These are phyloP conservation scores for Saccharomyces paradoxus DNA, from an alignment of 805 yeast genomes.

Conservation along the genomic window DNA sequence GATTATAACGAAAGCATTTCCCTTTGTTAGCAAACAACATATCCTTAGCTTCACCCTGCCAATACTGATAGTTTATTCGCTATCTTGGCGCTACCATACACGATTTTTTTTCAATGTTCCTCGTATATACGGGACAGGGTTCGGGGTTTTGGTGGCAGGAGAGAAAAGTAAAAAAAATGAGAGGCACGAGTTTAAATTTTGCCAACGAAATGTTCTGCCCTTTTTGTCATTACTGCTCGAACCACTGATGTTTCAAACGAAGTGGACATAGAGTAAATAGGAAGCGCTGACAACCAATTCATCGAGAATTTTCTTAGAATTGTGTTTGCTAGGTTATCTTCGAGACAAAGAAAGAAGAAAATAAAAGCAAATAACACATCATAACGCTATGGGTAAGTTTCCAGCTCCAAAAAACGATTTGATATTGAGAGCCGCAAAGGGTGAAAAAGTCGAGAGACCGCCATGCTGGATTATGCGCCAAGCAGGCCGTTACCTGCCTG, in stretches of 20 bases:
- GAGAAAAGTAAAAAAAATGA: not conserved
- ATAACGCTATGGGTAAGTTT: slow-evolving; percentile 34
- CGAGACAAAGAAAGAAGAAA: not conserved
- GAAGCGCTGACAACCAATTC: not conserved
- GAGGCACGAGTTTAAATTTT: not conserved
- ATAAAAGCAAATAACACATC: not conserved
- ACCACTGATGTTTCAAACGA: not conserved
- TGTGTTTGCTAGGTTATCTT: not conserved
- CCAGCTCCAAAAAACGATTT: slow-evolving; percentile 82
- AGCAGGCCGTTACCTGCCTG: slow-evolving; percentile 90
- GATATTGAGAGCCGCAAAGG: slow-evolving; percentile 84
- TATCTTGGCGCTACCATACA: not conserved
- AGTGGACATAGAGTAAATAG: not conserved
- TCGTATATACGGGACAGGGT: not conserved
- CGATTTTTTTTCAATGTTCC: not conserved
- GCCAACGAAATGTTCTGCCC: not conserved
- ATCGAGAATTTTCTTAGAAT: not conserved
- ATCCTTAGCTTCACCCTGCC: not conserved
- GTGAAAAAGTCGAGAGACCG: slow-evolving; percentile 88
- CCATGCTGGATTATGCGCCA: slow-evolving; percentile 98
- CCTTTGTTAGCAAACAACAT: not conserved
- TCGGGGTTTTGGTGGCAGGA: not conserved
- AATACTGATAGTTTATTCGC: not conserved
- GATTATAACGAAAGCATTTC: not conserved
- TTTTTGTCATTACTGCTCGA: not conserved